These are phyloP conservation scores for Fusarium nanum DNA, from an alignment of 2,329 filamentous ascomycete species.

Conservation along the genomic window DNA sequence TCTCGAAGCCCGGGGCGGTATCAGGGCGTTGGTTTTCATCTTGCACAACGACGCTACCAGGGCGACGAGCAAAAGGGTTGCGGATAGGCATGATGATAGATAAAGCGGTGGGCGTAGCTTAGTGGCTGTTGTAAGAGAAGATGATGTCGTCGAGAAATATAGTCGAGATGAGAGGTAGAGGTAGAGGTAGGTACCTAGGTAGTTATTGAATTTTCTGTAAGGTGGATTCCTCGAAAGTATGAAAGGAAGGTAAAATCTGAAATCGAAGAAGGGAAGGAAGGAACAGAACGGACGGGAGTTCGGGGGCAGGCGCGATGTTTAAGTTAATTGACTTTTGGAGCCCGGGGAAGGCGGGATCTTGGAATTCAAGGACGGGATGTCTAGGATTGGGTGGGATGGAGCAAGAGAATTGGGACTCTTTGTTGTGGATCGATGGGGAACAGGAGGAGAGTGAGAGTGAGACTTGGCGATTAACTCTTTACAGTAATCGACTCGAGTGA, in stretches of 20 bases:
- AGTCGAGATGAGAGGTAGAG: background rate
- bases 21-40: constrained; percentile 66
- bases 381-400: constrained; percentile 6
- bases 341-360: constrained; percentile 33
- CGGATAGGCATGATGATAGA: constrained; percentile 72
- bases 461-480: constrained; percentile 23
- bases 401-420: constrained; percentile 13
- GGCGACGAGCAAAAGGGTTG: constrained; percentile 75
- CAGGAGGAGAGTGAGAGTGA: constrained; percentile 10
- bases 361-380: constrained; percentile 22
- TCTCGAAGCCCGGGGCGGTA: constrained; percentile 65
- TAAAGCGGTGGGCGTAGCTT: constrained; percentile 19
- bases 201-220: background rate
- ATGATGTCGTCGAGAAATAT: constrained; percentile 10
- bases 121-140: constrained; percentile 20
- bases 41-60: constrained; percentile 56
- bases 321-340: constrained; percentile 40
- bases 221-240: background rate
- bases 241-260: constrained; percentile 13
- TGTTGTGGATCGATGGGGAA: constrained; percentile 17
- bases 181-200: background rate
- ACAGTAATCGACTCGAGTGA: constrained; percentile 17
- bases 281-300: constrained; percentile 1
- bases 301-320: constrained; percentile 35
- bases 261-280: constrained; percentile 17